These are phyloP conservation scores for Ascochyta pisi DNA, from an alignment of 2,329 filamentous ascomycete genomes.

Conservation along the genomic window DNA sequence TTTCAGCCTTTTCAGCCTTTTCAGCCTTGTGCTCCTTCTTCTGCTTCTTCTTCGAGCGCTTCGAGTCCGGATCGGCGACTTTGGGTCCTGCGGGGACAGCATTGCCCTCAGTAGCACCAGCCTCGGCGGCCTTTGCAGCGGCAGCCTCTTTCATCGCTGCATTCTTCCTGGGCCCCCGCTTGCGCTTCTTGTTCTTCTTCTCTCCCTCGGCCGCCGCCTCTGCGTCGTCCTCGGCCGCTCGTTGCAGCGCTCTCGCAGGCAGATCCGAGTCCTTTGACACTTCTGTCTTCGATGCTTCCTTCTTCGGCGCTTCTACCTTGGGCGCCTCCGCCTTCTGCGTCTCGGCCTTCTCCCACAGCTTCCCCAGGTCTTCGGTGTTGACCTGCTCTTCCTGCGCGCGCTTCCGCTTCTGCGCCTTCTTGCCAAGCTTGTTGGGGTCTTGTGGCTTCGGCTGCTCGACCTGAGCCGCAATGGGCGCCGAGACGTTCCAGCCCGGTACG, in stretches of 20 bases:
- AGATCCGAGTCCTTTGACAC: not conserved
- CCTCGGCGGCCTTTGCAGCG: constrained; percentile 26
- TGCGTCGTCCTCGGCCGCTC: constrained; percentile 51
- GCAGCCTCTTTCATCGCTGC: constrained; percentile 34
- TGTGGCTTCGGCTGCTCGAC: constrained; percentile 52
- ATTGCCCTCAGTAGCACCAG: constrained; percentile 23
- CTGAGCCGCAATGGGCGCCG: constrained; percentile 77
- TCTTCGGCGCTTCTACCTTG: constrained; percentile 66
- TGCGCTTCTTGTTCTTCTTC: constrained; percentile 47
- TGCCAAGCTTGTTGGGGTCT: constrained; percentile 52
- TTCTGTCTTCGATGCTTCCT: constrained; percentile 27
- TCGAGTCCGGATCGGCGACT: constrained; percentile 29
- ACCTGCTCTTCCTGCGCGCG: constrained; percentile 75
- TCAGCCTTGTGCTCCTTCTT: constrained; percentile 43
- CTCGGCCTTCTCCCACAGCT: constrained; percentile 44
- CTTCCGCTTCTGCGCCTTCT: constrained; percentile 63
- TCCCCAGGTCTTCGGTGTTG: constrained; percentile 70
- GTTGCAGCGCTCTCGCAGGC: constrained; percentile 57
- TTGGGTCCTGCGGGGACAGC: constrained; percentile 15
- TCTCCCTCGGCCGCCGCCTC: constrained; percentile 36
- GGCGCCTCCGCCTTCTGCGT: constrained; percentile 59
- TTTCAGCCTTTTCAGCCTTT: constrained; percentile 10
- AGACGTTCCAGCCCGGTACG: constrained; percentile 89
- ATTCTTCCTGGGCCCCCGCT: constrained; percentile 33
- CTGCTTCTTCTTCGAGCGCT: constrained; percentile 46